A percentile compares a stretch with the other conserved stretches of the same genome.
These are phyloP conservation scores for Beauveria pseudobassiana DNA, from an alignment of 2,329 filamentous ascomycete species.

Conservation along the genomic window DNA sequence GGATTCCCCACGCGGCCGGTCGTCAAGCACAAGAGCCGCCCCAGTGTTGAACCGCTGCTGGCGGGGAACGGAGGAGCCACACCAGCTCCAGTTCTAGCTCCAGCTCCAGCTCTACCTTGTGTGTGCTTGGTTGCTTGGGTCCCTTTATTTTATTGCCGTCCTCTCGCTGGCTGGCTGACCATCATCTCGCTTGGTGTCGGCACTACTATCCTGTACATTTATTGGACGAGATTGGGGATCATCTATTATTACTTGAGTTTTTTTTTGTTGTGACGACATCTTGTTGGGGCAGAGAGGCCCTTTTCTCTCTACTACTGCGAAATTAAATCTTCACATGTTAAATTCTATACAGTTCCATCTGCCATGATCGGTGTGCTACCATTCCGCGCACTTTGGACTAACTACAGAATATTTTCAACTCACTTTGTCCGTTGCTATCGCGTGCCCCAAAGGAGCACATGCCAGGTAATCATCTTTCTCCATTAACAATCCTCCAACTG, in stretches of 20 bases:
- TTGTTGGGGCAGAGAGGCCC: background rate
- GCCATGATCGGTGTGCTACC: background rate
- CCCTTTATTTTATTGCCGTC: background rate
- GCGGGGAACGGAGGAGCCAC: background rate
- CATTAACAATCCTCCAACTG: background rate
- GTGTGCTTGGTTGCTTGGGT: background rate
- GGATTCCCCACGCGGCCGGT: background rate
- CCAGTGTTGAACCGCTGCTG: background rate
- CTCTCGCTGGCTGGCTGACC: background rate
- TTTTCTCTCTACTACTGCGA: background rate
- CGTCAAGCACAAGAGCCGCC: background rate
- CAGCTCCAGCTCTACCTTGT: background rate
- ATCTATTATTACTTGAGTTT: background rate
- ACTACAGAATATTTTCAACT: background rate
- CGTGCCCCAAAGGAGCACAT: background rate
- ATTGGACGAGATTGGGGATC: slow-evolving; percentile 2
- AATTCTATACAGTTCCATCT: background rate
- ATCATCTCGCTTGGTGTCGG: slow-evolving; percentile 2
- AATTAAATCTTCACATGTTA: slow-evolving; percentile 8
- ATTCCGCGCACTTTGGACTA: background rate
- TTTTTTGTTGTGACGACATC: background rate
- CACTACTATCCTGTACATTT: background rate
- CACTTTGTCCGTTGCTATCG: background rate
- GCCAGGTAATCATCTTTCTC: background rate
- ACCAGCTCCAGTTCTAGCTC: background rate